phyloP scores from a whole-genome alignment of 2,329 filamentous ascomycete species.

The Phaeosphaeriaceae sp. region DNA sequence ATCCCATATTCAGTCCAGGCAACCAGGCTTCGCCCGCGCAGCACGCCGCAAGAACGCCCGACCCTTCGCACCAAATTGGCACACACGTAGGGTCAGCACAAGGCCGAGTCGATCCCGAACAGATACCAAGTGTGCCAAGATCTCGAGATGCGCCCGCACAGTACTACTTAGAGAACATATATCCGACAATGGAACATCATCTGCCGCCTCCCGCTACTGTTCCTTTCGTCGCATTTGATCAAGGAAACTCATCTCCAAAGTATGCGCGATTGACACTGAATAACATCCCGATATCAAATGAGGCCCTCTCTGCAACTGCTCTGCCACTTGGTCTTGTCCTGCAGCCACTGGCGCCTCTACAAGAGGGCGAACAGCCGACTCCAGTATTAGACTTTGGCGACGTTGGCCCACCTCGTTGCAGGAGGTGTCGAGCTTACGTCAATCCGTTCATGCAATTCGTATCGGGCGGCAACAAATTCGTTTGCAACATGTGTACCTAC shows the following conservation, averaged over 20 bases:
- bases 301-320: slow-evolving; percentile 79
- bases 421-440: slow-evolving; percentile 93
- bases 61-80: slow-evolving; percentile 32
- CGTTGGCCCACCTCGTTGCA: slow-evolving; percentile 84
- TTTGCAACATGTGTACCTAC: slow-evolving; percentile 97
- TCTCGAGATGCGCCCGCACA: slow-evolving; percentile 83
- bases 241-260: slow-evolving; percentile 96
- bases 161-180: slow-evolving; percentile 85
- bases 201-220: slow-evolving; percentile 86
- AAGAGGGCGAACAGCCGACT: slow-evolving; percentile 84
- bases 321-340: slow-evolving; percentile 87
- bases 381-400: slow-evolving; percentile 97
- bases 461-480: slow-evolving; percentile 92
- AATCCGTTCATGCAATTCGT: slow-evolving; percentile 99
- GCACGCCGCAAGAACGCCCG: slow-evolving; percentile 41
- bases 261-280: slow-evolving; percentile 91
- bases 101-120: slow-evolving; percentile 84
- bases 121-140: slow-evolving; percentile 88
- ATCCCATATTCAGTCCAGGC: slow-evolving; percentile 59
- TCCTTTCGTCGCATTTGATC: slow-evolving; percentile 92
- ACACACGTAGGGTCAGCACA: slow-evolving; percentile 66
- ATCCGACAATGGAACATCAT: slow-evolving; percentile 94
- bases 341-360: slow-evolving; percentile 83
- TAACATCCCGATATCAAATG: slow-evolving; percentile 83
- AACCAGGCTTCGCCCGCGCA: slow-evolving; percentile 45